These are phyloP conservation scores for Cadophora sp. DNA, from an alignment of 2,329 filamentous ascomycete genomes.

Conservation along the genomic window DNA sequence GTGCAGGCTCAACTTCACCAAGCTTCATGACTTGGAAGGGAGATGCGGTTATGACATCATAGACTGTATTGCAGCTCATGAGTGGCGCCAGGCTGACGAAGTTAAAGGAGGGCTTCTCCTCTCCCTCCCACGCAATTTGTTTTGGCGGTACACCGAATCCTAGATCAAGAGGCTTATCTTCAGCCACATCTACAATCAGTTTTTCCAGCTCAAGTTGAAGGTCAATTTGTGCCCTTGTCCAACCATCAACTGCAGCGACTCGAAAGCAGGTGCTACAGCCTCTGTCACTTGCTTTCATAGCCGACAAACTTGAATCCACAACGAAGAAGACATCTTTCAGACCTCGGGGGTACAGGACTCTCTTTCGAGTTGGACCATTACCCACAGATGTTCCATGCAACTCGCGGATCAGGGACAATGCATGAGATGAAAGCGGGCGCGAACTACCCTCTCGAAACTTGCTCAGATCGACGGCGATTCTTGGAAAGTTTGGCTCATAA, in stretches of 20 bases:
- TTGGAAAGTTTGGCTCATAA: neutral
- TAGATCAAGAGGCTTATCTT: neutral
- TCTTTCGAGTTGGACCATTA: neutral
- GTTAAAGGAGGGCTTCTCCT: neutral
- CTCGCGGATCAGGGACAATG: neutral
- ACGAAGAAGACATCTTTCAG: neutral
- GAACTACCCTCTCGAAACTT: neutral
- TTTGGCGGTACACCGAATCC: neutral
- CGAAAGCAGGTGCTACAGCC: neutral
- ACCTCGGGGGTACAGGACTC: neutral
- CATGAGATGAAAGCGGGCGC: neutral
- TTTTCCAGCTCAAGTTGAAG: neutral
- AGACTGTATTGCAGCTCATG: neutral
- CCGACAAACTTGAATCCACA: neutral
- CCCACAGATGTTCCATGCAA: neutral
- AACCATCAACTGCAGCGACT: neutral
- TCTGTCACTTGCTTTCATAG: neutral
- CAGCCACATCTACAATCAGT: neutral
- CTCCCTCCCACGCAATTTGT: neutral
- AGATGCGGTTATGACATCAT: neutral
- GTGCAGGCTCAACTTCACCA: neutral
- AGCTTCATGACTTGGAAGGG: neutral
- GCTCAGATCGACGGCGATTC: neutral
- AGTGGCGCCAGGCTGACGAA: constrained; percentile 2
- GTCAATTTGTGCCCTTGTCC: neutral